Evolutionary conservation across 768 basidiomycete genomes (phyloP).

Genomic region (Steccherinum ochraceum): DNA sequence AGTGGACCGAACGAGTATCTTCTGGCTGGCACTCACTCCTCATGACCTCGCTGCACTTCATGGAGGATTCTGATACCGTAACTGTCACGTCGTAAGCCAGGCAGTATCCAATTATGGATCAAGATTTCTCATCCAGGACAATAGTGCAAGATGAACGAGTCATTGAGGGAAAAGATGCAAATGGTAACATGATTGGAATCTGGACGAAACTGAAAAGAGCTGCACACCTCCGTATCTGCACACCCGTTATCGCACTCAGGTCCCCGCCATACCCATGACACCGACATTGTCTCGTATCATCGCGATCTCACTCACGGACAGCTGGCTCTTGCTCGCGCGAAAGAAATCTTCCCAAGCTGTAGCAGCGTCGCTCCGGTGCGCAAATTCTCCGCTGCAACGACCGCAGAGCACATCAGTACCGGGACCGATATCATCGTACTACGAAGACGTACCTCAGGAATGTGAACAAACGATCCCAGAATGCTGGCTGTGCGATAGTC

Average conservation of each 20-base stretch:
- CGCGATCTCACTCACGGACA: slow-evolving; percentile 85
- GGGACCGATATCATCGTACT: too few species aligned
- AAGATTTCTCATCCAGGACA: neutral
- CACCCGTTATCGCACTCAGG: slow-evolving; percentile 35
- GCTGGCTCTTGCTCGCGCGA: slow-evolving; percentile 67
- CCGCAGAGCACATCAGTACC: neutral
- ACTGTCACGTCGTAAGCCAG: too few species aligned
- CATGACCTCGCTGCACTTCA: too few species aligned
- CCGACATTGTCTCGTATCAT: slow-evolving; percentile 87
- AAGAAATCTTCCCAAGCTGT: slow-evolving; percentile 85
- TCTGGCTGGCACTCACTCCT: too few species aligned
- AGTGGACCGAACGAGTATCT: too few species aligned
- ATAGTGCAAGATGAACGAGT: neutral
- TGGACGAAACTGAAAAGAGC: too few species aligned
- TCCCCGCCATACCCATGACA: slow-evolving; percentile 84
- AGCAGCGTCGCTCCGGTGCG: slow-evolving; percentile 55
- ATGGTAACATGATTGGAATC: neutral
- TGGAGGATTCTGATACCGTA: too few species aligned
- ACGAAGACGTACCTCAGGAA: slow-evolving; percentile 55
- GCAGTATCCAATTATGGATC: too few species aligned
- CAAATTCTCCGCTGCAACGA: slow-evolving; percentile 50
- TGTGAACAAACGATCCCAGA: slow-evolving; percentile 66
- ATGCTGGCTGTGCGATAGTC: slow-evolving; percentile 68
- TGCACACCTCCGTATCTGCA: too few species aligned
- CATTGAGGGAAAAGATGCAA: neutral